Conservation (phyloP, 495 filamentous ascomycete genomes). For the Neurospora africana region DNA sequence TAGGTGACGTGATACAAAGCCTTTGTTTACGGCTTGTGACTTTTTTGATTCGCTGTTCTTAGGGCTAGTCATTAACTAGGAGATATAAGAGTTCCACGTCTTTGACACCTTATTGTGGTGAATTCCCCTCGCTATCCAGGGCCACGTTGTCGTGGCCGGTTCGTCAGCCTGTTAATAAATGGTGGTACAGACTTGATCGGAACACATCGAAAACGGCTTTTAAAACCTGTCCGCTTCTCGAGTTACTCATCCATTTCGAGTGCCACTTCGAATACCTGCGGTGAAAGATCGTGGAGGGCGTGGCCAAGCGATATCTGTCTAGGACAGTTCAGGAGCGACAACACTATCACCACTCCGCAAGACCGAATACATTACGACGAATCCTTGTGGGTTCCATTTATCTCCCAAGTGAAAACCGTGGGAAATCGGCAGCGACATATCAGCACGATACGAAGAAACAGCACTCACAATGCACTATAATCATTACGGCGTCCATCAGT, state of each 20-base stretch:
- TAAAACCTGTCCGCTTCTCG: not conserved
- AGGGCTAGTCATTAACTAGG: not conserved
- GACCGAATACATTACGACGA: not conserved
- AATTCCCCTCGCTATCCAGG: not conserved
- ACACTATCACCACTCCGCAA: not conserved
- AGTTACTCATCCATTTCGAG: not conserved
- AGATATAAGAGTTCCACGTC: not conserved
- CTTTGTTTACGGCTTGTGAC: slow-evolving; percentile 11
- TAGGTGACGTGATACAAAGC: slow-evolving; percentile 22
- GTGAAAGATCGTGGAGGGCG: not conserved
- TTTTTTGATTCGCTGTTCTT: not conserved
- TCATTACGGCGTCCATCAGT: slow-evolving; percentile 12
- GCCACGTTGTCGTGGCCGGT: not conserved
- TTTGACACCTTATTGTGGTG: not conserved
- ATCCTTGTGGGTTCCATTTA: slow-evolving; percentile 2
- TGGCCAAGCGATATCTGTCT: not conserved
- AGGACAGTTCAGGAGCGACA: not conserved
- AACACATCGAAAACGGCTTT: not conserved
- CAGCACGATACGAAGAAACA: not conserved
- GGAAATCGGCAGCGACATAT: not conserved
- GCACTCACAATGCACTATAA: slow-evolving; percentile 14
- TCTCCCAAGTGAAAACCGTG: not conserved
- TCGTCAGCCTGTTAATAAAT: not conserved
- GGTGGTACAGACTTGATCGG: not conserved
- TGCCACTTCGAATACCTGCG: not conserved